Evolutionary conservation across 768 basidiomycete genomes (phyloP), one percentile per base, ranked within the genome.

Genomic region (Rhodotorula paludigena): DNA sequence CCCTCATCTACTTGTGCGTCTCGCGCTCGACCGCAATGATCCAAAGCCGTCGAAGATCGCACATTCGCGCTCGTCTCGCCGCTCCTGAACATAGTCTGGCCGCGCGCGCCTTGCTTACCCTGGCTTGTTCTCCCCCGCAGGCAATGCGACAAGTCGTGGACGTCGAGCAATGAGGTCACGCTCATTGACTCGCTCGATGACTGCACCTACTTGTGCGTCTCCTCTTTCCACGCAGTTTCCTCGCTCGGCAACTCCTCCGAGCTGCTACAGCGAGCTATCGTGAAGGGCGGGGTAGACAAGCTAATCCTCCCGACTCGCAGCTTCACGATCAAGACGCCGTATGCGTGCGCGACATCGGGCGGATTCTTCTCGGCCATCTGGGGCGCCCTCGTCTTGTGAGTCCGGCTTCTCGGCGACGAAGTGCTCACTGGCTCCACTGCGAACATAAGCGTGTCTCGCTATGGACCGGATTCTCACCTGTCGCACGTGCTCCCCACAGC

Each of bases 111-210:
- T 15, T 21, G 5, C 42, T 33, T 12, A 39, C 14, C 15, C n/a
- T 5, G 15, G n/a, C n/a, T n/a, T n/a, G n/a, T n/a, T n/a, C 2
- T 15, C 10, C 54, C 18, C n/a, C 8, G 21, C 54, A 64, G 63
- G 21, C 57, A 63, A 35, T 68, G 67, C 45, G 67, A 68, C 57
- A 63, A 63, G 21, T 48, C 57, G 23, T 68, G 67, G 67, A 49
- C 62, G 5, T 42, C 39, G 0, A 53, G 51, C 53, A 62, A 62
- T 53, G 45, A 55, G 42, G 39, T 68, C 39, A 49, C 42, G 10
- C 52, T 63, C 18, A 64, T 68, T 53, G 67, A 68, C 60, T 68
- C 66, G 55, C 28, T 68, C 57, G 67, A 68, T 35, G 67, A 68
- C 47, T 68, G 67, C 47, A 35, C 47, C 39, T 68, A 68, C 58